These are phyloP conservation scores for Leccinum uliginosum DNA, from an alignment of 768 basidiomycete genomes.

Conservation along the genomic window DNA sequence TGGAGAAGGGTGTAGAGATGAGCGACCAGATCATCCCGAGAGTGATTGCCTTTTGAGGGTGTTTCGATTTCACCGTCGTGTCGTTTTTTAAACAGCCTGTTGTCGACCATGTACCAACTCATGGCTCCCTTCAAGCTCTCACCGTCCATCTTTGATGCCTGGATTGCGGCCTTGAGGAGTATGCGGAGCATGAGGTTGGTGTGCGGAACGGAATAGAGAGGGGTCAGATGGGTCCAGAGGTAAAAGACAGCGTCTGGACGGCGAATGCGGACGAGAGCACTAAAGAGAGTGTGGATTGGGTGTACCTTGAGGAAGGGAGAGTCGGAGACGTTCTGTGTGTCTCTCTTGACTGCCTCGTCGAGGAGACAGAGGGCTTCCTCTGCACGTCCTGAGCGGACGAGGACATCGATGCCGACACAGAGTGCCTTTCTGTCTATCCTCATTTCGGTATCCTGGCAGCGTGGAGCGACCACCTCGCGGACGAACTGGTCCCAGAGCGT, in stretches of 20 bases:
- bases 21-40: conserved; percentile 9
- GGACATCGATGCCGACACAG: conserved; percentile 45
- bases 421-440: conserved; percentile 45
- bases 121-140: conserved; percentile 48
- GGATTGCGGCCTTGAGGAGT: conserved; percentile 56
- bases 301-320: conserved; percentile 21
- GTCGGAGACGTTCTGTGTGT: conserved; percentile 6
- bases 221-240: conserved; percentile 63
- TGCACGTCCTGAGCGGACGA: conserved; percentile 40
- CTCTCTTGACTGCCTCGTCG: conserved; percentile 34
- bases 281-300: conserved; percentile 43
- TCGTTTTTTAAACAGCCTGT: conserved; percentile 13
- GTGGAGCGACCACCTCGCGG: conserved; percentile 7
- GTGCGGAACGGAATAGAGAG: conserved; percentile 54
- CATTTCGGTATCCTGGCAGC: conserved; percentile 5
- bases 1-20: conserved; percentile 12
- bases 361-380: conserved; percentile 50
- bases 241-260: conserved; percentile 62
- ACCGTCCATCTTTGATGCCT: conserved; percentile 48
- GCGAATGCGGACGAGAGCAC: conserved; percentile 42
- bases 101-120: conserved; percentile 24
- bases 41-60: background rate
- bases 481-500: conserved; percentile 41
- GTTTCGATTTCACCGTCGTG: conserved; percentile 1
- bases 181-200: conserved; percentile 54